Evolutionary conservation across 2,329 filamentous ascomycete genomes (phyloP).

Genomic region (Trichoderma sp.): DNA sequence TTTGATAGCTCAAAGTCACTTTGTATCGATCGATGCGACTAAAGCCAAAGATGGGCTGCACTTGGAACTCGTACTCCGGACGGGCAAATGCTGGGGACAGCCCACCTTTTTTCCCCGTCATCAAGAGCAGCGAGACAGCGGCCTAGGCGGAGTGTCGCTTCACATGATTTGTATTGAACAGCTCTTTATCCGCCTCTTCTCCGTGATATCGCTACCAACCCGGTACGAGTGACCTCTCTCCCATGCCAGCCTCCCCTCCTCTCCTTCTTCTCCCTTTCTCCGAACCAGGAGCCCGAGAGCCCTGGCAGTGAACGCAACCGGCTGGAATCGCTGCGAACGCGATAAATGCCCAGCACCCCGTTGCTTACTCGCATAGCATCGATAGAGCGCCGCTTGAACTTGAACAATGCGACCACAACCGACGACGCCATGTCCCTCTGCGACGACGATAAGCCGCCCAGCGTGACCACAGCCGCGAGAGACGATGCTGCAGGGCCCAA

Average conservation of each 20-base stretch:
- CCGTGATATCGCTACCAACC: background rate
- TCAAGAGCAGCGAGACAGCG: too few relatives aligned
- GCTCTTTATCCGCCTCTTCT: background rate
- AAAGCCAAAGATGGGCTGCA: background rate
- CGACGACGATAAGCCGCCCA: conserved; percentile 15
- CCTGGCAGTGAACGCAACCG: background rate
- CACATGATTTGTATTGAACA: background rate
- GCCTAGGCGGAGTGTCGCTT: background rate
- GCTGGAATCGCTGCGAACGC: background rate
- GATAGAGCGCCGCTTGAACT: conserved; percentile 3
- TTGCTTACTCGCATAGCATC: background rate
- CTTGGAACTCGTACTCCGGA: background rate
- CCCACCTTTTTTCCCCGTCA: background rate
- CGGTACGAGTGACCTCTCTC: background rate
- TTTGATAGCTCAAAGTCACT: background rate
- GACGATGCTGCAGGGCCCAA: background rate
- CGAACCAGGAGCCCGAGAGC: background rate
- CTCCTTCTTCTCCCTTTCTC: background rate
- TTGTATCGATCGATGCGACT: background rate
- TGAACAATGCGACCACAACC: conserved; percentile 18
- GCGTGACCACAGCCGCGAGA: conserved; percentile 3
- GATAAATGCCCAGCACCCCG: conserved; percentile 7
- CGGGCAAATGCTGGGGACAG: background rate
- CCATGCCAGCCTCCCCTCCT: background rate
- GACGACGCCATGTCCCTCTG: conserved; percentile 16